Conservation (phyloP, 306 rosid genomes). For the Mucuna pruriens region DNA sequence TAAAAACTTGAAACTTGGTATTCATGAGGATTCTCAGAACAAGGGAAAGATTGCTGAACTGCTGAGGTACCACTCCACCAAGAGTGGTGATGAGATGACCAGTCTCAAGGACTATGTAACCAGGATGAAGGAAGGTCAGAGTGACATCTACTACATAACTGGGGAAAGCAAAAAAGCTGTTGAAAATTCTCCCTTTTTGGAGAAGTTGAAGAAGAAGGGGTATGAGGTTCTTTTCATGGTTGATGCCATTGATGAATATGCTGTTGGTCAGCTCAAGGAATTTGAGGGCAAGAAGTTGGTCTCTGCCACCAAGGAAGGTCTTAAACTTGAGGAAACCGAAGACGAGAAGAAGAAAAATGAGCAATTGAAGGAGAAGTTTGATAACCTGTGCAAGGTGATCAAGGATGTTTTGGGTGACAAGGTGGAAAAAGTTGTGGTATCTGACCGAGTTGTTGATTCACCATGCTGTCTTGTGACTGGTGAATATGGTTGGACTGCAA, state of each 20-base stretch:
- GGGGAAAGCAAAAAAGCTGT: conserved; percentile 93
- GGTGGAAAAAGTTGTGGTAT: conserved; percentile 79
- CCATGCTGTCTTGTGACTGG: conserved; percentile 94
- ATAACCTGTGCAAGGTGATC: conserved; percentile 80
- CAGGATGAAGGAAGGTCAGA: conserved; percentile 93
- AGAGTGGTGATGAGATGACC: conserved; percentile 86
- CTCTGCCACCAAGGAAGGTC: conserved; percentile 87
- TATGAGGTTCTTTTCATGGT: conserved; percentile 83
- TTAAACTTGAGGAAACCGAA: conserved; percentile 75
- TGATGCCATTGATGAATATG: conserved; percentile 91
- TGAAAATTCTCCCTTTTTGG: conserved; percentile 86
- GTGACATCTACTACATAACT: conserved; percentile 76
- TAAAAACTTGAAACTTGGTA: conserved; percentile 83
- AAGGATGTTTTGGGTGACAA: conserved; percentile 86
- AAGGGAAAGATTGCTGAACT: conserved; percentile 79
- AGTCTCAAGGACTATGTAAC: conserved; percentile 88
- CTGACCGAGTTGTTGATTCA: conserved; percentile 86
- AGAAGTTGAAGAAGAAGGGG: conserved; percentile 85
- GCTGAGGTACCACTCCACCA: conserved; percentile 84
- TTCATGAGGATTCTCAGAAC: conserved; percentile 81
- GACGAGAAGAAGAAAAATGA: conserved; percentile 70
- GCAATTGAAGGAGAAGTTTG: conserved; percentile 67
- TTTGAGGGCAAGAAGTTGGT: conserved; percentile 87
- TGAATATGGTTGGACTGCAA: conserved; percentile 88
- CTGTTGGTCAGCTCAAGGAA: conserved; percentile 84